These are phyloP conservation scores for Pulicaria dysenterica DNA, from an alignment of 129 eudicot genomes.

Conservation along the genomic window DNA sequence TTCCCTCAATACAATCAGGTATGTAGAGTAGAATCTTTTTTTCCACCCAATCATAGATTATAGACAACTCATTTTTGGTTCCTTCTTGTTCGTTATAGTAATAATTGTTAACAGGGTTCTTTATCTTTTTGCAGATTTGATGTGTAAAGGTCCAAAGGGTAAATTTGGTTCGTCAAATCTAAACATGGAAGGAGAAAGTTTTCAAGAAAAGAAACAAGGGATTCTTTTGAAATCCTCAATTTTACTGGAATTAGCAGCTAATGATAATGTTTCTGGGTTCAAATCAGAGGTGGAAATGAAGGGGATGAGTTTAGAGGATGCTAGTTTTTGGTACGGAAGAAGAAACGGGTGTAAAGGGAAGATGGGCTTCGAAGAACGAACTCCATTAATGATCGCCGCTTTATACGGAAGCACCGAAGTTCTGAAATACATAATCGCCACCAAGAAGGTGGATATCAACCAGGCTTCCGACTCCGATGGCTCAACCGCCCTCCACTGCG, in stretches of 20 bases:
- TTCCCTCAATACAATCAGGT: slow-evolving; percentile 30
- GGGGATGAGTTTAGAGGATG: slow-evolving; percentile 47
- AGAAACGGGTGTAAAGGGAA: slow-evolving; percentile 56
- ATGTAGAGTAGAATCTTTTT: background rate
- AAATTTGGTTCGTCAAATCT: slow-evolving; percentile 32
- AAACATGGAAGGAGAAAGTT: slow-evolving; percentile 49
- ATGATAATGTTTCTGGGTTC: slow-evolving; percentile 60
- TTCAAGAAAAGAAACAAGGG: slow-evolving; percentile 30
- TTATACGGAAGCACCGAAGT: slow-evolving; percentile 64
- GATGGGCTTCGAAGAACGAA: slow-evolving; percentile 83
- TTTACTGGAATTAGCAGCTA: slow-evolving; percentile 77
- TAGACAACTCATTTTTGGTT: slow-evolving; percentile 17
- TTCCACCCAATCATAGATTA: slow-evolving; percentile 12
- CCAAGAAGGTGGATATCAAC: slow-evolving; percentile 53
- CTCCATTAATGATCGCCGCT: slow-evolving; percentile 81
- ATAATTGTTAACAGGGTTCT: background rate
- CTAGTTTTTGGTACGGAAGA: slow-evolving; percentile 78
- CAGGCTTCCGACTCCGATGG: slow-evolving; percentile 66
- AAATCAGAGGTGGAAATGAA: slow-evolving; percentile 43
- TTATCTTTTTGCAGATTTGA: slow-evolving; percentile 41
- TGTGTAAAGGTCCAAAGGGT: slow-evolving; percentile 54
- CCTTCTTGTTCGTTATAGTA: background rate
- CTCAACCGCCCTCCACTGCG: slow-evolving; percentile 94
- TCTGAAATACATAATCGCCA: slow-evolving; percentile 41
- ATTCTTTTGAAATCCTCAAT: slow-evolving; percentile 38